Conservation (phyloP, 2,329 filamentous ascomycete genomes). For the Furcasterigmium furcatum region DNA sequence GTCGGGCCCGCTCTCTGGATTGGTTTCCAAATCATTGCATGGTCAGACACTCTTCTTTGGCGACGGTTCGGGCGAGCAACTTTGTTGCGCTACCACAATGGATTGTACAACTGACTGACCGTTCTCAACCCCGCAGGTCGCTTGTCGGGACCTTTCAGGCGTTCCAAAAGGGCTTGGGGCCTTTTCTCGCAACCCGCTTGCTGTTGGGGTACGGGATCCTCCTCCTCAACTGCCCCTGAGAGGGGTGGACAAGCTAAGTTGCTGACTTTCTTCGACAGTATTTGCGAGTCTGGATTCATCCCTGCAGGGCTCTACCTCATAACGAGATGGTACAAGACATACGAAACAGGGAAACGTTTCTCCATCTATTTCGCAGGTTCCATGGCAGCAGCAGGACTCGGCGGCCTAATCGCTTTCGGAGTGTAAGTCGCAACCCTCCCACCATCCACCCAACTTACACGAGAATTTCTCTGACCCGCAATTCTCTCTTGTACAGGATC, state of each 20-base stretch:
- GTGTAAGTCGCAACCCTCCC: too few species aligned
- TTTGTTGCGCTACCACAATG: not conserved
- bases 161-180: conserved; percentile 25
- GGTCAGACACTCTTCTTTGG: conserved; percentile 19
- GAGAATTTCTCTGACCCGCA: too few species aligned
- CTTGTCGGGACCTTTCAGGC: conserved; percentile 29
- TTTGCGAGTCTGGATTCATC: conserved; percentile 38
- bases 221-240: not conserved
- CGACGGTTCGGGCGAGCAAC: too few species aligned
- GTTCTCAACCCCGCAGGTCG: conserved; percentile 17
- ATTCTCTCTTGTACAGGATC: too few species aligned
- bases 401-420: conserved; percentile 38
- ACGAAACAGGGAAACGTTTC: conserved; percentile 41
- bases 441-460: too few species aligned
- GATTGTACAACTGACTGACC: not conserved
- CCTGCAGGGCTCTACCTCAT: conserved; percentile 43
- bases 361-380: conserved; percentile 42
- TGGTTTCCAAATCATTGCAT: conserved; percentile 38
- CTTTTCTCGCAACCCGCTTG: conserved; percentile 33
- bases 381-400: conserved; percentile 32
- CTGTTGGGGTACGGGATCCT: conserved; percentile 17
- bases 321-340: conserved; percentile 42
- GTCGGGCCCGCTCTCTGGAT: conserved; percentile 43
- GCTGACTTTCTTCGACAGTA: too few species aligned
- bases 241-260: not conserved